Evolutionary conservation across 1,139 yeast species (phyloP), one percentile per base, ranked within the genome.

Genomic region (Hanseniaspora sp.): DNA sequence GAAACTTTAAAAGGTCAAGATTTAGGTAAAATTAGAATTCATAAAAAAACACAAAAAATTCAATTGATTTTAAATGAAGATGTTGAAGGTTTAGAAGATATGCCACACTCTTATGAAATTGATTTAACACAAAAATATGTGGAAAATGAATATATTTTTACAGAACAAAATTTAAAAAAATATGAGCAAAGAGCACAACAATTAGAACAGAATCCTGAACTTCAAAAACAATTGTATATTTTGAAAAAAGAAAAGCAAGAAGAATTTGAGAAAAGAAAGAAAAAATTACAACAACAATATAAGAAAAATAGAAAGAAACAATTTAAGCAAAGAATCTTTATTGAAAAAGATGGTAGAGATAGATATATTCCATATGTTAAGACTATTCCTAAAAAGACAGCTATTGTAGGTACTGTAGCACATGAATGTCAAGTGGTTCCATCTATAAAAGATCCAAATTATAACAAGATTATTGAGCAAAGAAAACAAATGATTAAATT

Each of bases 401-500:
- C 90, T 3, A 70, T 92, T 47, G 78, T 81, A 28, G 99, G 98
- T 35, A 86, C 88, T 46, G 83, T 92, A 31, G 85, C 84, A 59
- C 96, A 92, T 66, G 99, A 92, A 68, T 87, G 96, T 67, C 86
- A 83, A 62, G 81, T 87, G 17, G 79, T 85, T 54, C 97, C 97
- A 8, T 78, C 87, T 6, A 77, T 81, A 61, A 72, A 73, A 52
- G 95, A 87, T 63, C 75, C 78, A 39, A 82, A 82, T 63, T 87
- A 88, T 67, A 71, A 74, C 53, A 78, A 79, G 56, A 76, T 77
- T 60, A 72, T 81, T 60, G 74, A 71, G 61, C 74, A 69, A 63
- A 70, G 95, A 65, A 76, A 80, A 62, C 75, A 61, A 67, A 72
- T 68, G 56, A 67, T 68, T 42, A 69, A 63, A 55, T 66, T 63